Evolutionary conservation across 2,329 filamentous ascomycete genomes (phyloP).

Genomic region (Ploettnerulaceae sp.): DNA sequence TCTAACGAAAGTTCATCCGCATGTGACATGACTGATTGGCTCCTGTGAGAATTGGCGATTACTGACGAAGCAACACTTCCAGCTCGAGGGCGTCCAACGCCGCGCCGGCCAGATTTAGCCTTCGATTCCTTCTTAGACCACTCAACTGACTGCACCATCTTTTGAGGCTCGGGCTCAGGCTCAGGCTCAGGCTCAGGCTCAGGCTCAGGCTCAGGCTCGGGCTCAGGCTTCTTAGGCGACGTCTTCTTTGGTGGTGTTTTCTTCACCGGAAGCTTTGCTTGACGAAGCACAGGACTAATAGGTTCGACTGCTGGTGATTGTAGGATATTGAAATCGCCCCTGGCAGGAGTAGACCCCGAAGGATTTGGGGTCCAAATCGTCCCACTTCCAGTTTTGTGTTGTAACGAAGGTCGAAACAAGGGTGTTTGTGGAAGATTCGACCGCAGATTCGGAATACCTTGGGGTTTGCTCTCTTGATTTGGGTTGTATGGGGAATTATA

Average conservation of each 20-base stretch:
- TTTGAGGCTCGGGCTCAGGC: background rate
- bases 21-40: slow-evolving; percentile 44
- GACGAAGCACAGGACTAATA: slow-evolving; percentile 48
- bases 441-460: slow-evolving; percentile 21
- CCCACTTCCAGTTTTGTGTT: slow-evolving; percentile 36
- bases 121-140: slow-evolving; percentile 7
- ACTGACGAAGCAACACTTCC: slow-evolving; percentile 30
- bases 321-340: slow-evolving; percentile 24
- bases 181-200: too few relatives aligned
- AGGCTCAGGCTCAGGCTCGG: too few relatives aligned
- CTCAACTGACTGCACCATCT: slow-evolving; percentile 1
- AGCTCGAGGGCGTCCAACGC: slow-evolving; percentile 21
- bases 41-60: slow-evolving; percentile 37
- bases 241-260: slow-evolving; percentile 28
- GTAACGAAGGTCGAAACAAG: slow-evolving; percentile 13
- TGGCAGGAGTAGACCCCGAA: slow-evolving; percentile 55
- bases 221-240: slow-evolving; percentile 9
- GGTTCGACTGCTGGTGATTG: slow-evolving; percentile 53
- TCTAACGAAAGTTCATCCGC: slow-evolving; percentile 46
- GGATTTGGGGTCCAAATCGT: slow-evolving; percentile 56
- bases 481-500: slow-evolving; percentile 35
- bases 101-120: slow-evolving; percentile 16
- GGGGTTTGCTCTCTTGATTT: slow-evolving; percentile 23
- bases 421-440: slow-evolving; percentile 28
- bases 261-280: slow-evolving; percentile 35